Evolutionary conservation across 108 stramenopile genomes (phyloP).

Genomic region (Fragilaria crotonensis): DNA sequence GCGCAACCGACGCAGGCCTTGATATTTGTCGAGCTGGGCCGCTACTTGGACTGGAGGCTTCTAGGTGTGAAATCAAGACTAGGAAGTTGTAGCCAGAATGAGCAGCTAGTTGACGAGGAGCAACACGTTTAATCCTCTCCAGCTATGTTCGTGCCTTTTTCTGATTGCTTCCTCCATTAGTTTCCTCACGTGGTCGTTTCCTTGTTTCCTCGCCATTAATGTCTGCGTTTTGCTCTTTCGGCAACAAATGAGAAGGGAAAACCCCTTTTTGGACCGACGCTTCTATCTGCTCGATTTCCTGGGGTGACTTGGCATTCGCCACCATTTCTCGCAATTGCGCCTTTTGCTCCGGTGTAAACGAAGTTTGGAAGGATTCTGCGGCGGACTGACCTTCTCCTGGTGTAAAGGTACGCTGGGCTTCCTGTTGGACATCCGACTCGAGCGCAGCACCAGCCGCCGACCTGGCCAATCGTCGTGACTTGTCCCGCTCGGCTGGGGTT

Average conservation of each 20-base stretch:
- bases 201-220: neutral
- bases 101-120: too few species aligned
- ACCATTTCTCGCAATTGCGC: constrained; percentile 67
- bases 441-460: constrained; percentile 81
- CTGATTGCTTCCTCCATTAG: neutral
- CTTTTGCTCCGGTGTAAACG: constrained; percentile 72
- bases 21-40: neutral
- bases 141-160: neutral
- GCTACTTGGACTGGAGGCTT: neutral
- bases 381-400: constrained; percentile 69
- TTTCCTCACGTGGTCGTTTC: neutral
- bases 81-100: neutral
- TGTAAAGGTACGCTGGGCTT: constrained; percentile 72
- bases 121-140: too few species aligned
- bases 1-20: neutral
- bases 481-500: constrained; percentile 64
- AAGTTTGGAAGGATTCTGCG: constrained; percentile 58
- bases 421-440: constrained; percentile 64
- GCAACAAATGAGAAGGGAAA: constrained; percentile 28
- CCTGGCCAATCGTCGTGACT: constrained; percentile 58
- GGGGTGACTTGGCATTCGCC: constrained; percentile 58
- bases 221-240: neutral
- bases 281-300: constrained; percentile 80
- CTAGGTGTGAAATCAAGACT: neutral
- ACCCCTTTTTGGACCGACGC: constrained; percentile 61